These are phyloP conservation scores for Elsinoe batatas DNA, from an alignment of 2,329 filamentous ascomycete genomes.

Conservation along the genomic window DNA sequence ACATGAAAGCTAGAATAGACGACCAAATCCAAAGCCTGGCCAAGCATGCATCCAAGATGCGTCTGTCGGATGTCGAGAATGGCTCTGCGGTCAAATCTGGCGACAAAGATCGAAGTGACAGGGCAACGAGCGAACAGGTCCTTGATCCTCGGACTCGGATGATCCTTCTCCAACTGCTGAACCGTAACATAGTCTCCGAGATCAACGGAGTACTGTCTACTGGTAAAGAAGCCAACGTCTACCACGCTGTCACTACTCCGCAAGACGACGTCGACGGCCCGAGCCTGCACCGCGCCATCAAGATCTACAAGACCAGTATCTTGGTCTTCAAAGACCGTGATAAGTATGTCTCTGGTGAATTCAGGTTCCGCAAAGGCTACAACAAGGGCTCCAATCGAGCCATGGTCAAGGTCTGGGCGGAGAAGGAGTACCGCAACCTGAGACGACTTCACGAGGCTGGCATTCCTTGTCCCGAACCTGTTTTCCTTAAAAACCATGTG, in stretches of 20 bases:
- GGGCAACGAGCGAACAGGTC: slow-evolving; percentile 90
- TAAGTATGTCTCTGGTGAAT: slow-evolving; percentile 90
- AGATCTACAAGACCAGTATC: slow-evolving; percentile 98
- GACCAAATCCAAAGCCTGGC: slow-evolving; percentile 81
- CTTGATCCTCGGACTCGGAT: slow-evolving; percentile 88
- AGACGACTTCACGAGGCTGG: slow-evolving; percentile 72
- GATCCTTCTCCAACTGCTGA: slow-evolving; percentile 94
- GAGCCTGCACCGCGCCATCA: slow-evolving; percentile 73
- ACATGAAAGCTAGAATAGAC: slow-evolving; percentile 68
- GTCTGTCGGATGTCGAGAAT: slow-evolving; percentile 55
- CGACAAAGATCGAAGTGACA: slow-evolving; percentile 80
- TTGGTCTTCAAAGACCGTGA: slow-evolving; percentile 96
- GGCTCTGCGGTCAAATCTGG: slow-evolving; percentile 43
- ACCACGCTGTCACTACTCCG: slow-evolving; percentile 65
- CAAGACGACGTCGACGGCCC: slow-evolving; percentile 42
- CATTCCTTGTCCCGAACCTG: slow-evolving; percentile 82
- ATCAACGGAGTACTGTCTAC: slow-evolving; percentile 93
- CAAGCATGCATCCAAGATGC: slow-evolving; percentile 76
- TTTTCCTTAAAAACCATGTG: slow-evolving; percentile 85
- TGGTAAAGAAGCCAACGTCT: slow-evolving; percentile 97
- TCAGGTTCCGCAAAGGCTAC: slow-evolving; percentile 79
- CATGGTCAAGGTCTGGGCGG: slow-evolving; percentile 98
- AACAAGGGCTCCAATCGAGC: slow-evolving; percentile 91
- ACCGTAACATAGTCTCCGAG: slow-evolving; percentile 77
- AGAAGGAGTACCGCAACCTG: slow-evolving; percentile 95